Conservation (phyloP, 2,329 filamentous ascomycete genomes). For the Colletotrichum spaethianum region DNA sequence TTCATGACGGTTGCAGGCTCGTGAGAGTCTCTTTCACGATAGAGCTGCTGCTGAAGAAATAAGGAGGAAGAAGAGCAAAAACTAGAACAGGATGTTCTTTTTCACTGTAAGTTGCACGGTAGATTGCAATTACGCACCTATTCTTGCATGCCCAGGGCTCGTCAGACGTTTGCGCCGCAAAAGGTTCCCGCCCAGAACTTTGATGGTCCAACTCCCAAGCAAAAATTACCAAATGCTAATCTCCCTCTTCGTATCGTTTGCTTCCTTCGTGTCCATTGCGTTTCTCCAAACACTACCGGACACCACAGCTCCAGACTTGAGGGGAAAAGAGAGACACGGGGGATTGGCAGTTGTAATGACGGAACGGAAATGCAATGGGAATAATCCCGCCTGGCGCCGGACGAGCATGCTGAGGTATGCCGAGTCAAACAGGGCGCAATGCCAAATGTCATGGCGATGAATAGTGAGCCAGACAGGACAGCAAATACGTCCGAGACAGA, state of each 20-base stretch:
- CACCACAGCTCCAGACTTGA: background rate
- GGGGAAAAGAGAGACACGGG: background rate
- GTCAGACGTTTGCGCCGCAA: conserved; percentile 5
- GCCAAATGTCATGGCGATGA: conserved; percentile 13
- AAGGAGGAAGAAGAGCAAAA: background rate
- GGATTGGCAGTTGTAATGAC: background rate
- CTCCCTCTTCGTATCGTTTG: background rate
- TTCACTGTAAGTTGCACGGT: background rate
- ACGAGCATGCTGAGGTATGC: conserved; percentile 15
- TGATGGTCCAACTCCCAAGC: background rate
- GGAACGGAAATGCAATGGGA: background rate
- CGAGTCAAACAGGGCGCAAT: conserved; percentile 21
- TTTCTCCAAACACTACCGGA: background rate
- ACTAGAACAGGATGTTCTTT: too few relatives aligned
- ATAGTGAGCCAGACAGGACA: background rate
- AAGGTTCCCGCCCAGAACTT: conserved; percentile 4
- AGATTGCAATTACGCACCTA: too few relatives aligned
- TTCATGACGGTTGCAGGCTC: conserved; percentile 4
- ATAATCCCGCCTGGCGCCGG: background rate
- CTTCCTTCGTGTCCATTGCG: background rate
- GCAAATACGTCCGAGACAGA: conserved; percentile 11
- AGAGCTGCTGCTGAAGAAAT: background rate
- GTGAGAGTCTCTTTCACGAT: background rate
- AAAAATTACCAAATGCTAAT: conserved; percentile 12
- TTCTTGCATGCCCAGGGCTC: background rate